These are phyloP conservation scores for Podaxis carcinomalis DNA, from an alignment of 768 basidiomycete species.

Conservation along the genomic window DNA sequence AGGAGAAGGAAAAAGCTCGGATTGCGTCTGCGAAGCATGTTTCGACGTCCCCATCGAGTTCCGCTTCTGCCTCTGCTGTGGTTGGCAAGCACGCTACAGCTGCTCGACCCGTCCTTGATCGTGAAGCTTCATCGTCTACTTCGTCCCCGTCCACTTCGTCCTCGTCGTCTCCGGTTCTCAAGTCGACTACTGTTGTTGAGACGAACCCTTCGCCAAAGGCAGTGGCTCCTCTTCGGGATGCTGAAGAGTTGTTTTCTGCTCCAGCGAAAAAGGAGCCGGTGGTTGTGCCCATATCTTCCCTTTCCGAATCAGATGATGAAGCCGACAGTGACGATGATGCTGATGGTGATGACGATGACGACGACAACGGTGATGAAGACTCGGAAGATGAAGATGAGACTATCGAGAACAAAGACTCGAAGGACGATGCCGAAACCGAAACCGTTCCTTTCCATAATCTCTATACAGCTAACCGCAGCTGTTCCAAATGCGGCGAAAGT, in stretches of 20 bases:
- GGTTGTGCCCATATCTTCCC: constrained; percentile 7
- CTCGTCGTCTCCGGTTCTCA: not conserved
- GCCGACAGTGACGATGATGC: not conserved
- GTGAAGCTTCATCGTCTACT: not conserved
- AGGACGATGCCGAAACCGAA: not conserved
- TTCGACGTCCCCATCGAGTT: not conserved
- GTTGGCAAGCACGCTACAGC: not conserved
- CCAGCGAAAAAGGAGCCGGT: not conserved
- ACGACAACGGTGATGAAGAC: not conserved
- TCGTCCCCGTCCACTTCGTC: not conserved
- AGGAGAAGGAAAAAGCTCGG: constrained; percentile 9
- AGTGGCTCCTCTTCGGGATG: not conserved
- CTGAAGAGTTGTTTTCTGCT: constrained; percentile 7
- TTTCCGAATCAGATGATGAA: constrained; percentile 9
- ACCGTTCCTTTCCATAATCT: constrained; percentile 14
- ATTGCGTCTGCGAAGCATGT: constrained; percentile 8
- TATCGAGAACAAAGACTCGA: not conserved
- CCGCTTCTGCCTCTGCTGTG: constrained; percentile 6
- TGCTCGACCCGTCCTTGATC: constrained; percentile 11
- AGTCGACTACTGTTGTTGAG: not conserved
- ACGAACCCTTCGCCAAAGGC: not conserved
- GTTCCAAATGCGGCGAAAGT: constrained; percentile 22
- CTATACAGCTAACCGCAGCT: constrained; percentile 21
- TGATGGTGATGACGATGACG: not conserved
- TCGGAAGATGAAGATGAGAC: not conserved